phyloP scores from a whole-genome alignment of 805 yeast genomes.

The Suhomyces canberraensis region DNA sequence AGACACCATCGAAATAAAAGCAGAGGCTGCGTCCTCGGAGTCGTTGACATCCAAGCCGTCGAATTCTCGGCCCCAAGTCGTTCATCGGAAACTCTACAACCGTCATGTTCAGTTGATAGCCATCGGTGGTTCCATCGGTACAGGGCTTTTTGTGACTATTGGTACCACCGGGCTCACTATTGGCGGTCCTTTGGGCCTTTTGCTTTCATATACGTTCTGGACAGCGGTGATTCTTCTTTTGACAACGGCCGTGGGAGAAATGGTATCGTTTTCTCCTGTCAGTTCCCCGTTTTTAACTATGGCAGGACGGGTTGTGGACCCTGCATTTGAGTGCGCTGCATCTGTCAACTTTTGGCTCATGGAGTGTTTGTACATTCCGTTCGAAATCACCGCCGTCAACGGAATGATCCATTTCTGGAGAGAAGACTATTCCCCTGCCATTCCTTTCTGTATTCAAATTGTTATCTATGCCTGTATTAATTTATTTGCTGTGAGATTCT shows the following conservation, averaged over 20 bases:
- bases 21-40: constrained; percentile 1
- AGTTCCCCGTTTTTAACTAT: constrained; percentile 35
- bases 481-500: constrained; percentile 66
- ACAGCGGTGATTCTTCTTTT: constrained; percentile 28
- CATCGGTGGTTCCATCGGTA: constrained; percentile 55
- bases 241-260: constrained; percentile 37
- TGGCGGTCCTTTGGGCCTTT: constrained; percentile 36
- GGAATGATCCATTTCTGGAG: constrained; percentile 80
- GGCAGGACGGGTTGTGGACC: constrained; percentile 39
- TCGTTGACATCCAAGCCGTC: constrained; percentile 4
- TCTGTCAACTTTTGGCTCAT: constrained; percentile 37
- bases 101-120: constrained; percentile 79
- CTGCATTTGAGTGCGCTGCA: constrained; percentile 27
- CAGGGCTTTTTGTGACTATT: constrained; percentile 36
- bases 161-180: constrained; percentile 26
- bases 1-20: too few species aligned
- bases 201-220: constrained; percentile 32
- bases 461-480: constrained; percentile 62
- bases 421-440: constrained; percentile 70
- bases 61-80: constrained; percentile 11
- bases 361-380: constrained; percentile 61
- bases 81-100: constrained; percentile 48
- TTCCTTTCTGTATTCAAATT: constrained; percentile 62
- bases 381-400: constrained; percentile 78
- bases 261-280: constrained; percentile 36